A percentile compares a stretch with the other conserved stretches of the same genome.
Evolutionary conservation across 1,139 yeast species (phyloP).

Genomic region (Geotrichum klebahnii): DNA sequence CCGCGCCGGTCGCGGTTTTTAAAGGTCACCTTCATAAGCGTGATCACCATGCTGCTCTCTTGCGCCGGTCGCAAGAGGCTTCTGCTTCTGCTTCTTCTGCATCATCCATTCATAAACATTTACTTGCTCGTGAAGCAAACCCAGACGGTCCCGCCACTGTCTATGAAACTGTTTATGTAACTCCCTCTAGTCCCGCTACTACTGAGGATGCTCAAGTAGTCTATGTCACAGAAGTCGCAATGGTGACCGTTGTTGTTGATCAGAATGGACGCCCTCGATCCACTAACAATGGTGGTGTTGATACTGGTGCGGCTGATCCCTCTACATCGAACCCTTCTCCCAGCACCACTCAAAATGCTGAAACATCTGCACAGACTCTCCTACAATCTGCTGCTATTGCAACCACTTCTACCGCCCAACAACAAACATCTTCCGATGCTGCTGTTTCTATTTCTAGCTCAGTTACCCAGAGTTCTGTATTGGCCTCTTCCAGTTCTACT

Average conservation of each 20-base stretch:
- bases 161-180: constrained; percentile 26
- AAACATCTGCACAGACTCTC: constrained; percentile 8
- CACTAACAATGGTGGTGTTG: too few relatives aligned
- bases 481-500: constrained; percentile 18
- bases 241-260: constrained; percentile 21
- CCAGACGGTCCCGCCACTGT: constrained; percentile 19
- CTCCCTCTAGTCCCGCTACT: constrained; percentile 20
- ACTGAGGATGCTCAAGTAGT: constrained; percentile 19
- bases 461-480: not conserved
- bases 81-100: not conserved
- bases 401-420: constrained; percentile 22
- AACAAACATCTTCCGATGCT: constrained; percentile 22
- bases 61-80: constrained; percentile 1
- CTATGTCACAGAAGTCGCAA: constrained; percentile 25
- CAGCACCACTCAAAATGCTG: constrained; percentile 6
- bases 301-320: constrained; percentile 14
- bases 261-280: constrained; percentile 15
- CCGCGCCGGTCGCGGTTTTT: constrained; percentile 21
- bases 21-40: constrained; percentile 13
- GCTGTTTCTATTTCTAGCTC: constrained; percentile 26
- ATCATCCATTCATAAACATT: not conserved
- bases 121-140: constrained; percentile 1
- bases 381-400: not conserved
- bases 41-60: constrained; percentile 5
- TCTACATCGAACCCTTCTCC: constrained; percentile 6